Conservation (phyloP, 805 yeast genomes). For the Ogataea paradorogensis region DNA sequence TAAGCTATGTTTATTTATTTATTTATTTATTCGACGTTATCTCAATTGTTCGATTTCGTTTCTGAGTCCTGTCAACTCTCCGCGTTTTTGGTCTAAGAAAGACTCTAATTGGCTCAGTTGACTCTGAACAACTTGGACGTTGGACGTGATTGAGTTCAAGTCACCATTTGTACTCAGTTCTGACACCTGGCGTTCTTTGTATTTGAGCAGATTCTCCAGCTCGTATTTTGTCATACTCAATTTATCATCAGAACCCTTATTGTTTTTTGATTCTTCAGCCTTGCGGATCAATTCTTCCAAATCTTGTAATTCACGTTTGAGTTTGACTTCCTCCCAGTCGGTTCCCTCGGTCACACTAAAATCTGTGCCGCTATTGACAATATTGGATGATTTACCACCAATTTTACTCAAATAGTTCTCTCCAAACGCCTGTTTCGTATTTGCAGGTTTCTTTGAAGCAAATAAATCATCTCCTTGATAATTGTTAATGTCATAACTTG, state of each 20-base stretch:
- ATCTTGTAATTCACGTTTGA: slow-evolving; percentile 73
- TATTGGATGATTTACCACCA: slow-evolving; percentile 40
- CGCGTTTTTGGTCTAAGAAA: slow-evolving; percentile 58
- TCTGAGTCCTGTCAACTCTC: slow-evolving; percentile 53
- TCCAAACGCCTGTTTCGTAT: slow-evolving; percentile 44
- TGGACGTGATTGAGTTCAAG: slow-evolving; percentile 53
- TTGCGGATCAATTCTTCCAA: slow-evolving; percentile 63
- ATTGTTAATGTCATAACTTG: slow-evolving; percentile 56
- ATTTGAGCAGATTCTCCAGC: slow-evolving; percentile 76
- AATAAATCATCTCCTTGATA: slow-evolving; percentile 17
- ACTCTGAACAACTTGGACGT: slow-evolving; percentile 66
- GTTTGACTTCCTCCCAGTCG: slow-evolving; percentile 90
- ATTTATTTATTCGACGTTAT: slow-evolving; percentile 14
- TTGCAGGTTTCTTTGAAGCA: slow-evolving; percentile 6
- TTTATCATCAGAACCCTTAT: slow-evolving; percentile 29
- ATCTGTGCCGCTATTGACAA: slow-evolving; percentile 54
- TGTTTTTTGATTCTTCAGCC: slow-evolving; percentile 49
- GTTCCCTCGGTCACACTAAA: slow-evolving; percentile 71
- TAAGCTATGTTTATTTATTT: slow-evolving; percentile 1
- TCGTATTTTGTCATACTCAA: slow-evolving; percentile 49
- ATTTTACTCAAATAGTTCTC: slow-evolving; percentile 53
- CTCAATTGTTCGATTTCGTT: slow-evolving; percentile 32
- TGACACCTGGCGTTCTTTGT: slow-evolving; percentile 61
- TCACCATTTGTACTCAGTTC: slow-evolving; percentile 36
- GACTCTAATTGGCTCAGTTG: slow-evolving; percentile 74